Conservation (phyloP, 108 stramenopile species). For the Cyclotella choctawhatcheeana region DNA sequence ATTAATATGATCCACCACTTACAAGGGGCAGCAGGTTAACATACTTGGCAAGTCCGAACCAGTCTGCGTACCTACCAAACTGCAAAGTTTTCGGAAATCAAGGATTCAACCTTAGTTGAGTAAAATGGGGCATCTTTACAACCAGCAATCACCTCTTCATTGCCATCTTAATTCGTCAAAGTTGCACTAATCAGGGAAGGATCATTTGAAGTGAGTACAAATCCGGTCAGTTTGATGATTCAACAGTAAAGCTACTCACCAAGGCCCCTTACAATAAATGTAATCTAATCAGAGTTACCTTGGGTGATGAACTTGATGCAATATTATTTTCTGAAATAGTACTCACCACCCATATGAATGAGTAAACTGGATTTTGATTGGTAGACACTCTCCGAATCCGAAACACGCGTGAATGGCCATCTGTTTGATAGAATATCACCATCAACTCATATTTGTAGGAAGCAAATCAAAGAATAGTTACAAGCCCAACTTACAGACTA, state of each 20-base stretch:
- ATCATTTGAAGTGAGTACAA: neutral
- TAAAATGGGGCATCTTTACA: conserved; percentile 10
- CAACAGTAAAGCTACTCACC: conserved; percentile 1
- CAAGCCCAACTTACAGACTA: conserved; percentile 3
- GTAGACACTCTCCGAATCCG: conserved; percentile 10
- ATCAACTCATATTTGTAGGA: neutral
- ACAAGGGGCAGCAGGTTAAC: conserved; percentile 2
- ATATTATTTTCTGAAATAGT: neutral
- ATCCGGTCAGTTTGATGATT: neutral
- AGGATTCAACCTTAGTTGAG: neutral
- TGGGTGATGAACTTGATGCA: neutral
- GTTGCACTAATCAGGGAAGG: neutral
- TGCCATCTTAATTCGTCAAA: neutral
- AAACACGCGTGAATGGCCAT: conserved; percentile 7
- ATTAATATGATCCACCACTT: neutral
- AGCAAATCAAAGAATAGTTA: neutral
- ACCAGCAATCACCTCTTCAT: conserved; percentile 6
- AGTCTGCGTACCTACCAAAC: conserved; percentile 4
- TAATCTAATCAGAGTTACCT: neutral
- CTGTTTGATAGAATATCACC: neutral
- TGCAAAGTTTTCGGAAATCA: neutral
- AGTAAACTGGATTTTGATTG: neutral
- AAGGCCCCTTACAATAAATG: conserved; percentile 6
- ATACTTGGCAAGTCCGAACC: conserved; percentile 3
- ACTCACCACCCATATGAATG: conserved; percentile 6